Base-by-base conservation (phyloP, 2,329 filamentous ascomycete genomes). In the Trichoderma citrinoviride region DNA sequence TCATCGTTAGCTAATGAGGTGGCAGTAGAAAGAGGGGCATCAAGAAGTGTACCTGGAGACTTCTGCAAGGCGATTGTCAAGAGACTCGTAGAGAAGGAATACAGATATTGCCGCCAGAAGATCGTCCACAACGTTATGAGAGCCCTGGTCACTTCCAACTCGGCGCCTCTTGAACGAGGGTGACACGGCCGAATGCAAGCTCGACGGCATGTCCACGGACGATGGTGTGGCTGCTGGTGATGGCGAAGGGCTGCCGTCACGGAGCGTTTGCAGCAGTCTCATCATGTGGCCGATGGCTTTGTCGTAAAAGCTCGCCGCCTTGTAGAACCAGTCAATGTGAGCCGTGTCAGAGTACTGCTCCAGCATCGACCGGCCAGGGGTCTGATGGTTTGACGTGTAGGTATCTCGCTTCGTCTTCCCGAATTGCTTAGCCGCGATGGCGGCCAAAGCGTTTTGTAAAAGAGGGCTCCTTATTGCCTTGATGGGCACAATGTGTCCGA, bases 241-340 rank as follows among this genome's bases (percentile, higher is more conserved):
- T n/a, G 52, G 33, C 40, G 52, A 40, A 25, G 61, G 41, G 23
- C 50, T 63, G 19, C 55, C 53, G 17, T 65, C 61, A 7, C 61
- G 56, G n/a, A 68, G 41, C 14, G 57, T 67, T 60, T 68, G 66
- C 25, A 68, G 25, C 27, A 54, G 41, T n/a, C 52, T 54, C 64
- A 69, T 67, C 67, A 69, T 69, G 46, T 69, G 65, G 3, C 65
- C 50, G 15, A 69, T 69, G 8, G 68, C 68, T 41, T 67, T 69
- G 58, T 68, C 67, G 21, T 69, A 68, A 43, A 69, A 69, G 29
- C 68, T 69, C n/a, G 68, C 68, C 10, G 68, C 67, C 41, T 68
- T 67, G 46, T 68, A 69, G 49, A 68, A 69, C 68, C 68, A 69
- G 33, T 69, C 68, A 29, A 65, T 50, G 12, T 61, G 50, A 21